phyloP scores from a whole-genome alignment of 1,139 yeast genomes.

The Meyerozyma athensensis region DNA sequence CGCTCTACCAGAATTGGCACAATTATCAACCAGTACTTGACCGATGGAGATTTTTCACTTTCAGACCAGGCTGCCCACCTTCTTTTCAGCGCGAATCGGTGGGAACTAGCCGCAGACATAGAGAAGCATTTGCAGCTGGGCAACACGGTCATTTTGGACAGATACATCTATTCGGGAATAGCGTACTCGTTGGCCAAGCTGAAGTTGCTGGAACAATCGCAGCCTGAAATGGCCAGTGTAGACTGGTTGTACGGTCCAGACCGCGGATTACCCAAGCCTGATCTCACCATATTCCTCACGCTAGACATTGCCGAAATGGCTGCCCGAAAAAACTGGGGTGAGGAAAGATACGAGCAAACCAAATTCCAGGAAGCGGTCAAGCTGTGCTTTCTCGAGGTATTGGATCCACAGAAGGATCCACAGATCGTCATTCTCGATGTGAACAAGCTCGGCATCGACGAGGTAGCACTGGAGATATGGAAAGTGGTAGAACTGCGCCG shows the following conservation, averaged over 20 bases:
- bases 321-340: slow-evolving; percentile 79
- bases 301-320: slow-evolving; percentile 47
- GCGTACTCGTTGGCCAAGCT: slow-evolving; percentile 88
- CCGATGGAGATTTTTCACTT: slow-evolving; percentile 42
- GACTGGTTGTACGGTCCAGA: slow-evolving; percentile 84
- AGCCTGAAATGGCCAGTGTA: slow-evolving; percentile 46
- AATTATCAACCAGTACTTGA: slow-evolving; percentile 70
- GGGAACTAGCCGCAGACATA: slow-evolving; percentile 71
- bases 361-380: slow-evolving; percentile 73
- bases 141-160: slow-evolving; percentile 61
- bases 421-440: slow-evolving; percentile 53
- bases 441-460: slow-evolving; percentile 49
- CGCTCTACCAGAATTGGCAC: slow-evolving; percentile 77
- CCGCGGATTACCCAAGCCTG: slow-evolving; percentile 83
- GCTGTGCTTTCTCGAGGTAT: slow-evolving; percentile 48
- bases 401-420: slow-evolving; percentile 26
- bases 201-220: slow-evolving; percentile 7
- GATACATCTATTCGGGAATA: slow-evolving; percentile 90
- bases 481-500: neutral
- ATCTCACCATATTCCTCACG: slow-evolving; percentile 72
- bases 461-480: slow-evolving; percentile 31
- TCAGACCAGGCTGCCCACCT: slow-evolving; percentile 81
- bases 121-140: slow-evolving; percentile 47
- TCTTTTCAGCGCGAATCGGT: slow-evolving; percentile 87
- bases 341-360: slow-evolving; percentile 77